Evolutionary conservation across 1,139 yeast species (phyloP).

Genomic region (Yamadazyma oceani): DNA sequence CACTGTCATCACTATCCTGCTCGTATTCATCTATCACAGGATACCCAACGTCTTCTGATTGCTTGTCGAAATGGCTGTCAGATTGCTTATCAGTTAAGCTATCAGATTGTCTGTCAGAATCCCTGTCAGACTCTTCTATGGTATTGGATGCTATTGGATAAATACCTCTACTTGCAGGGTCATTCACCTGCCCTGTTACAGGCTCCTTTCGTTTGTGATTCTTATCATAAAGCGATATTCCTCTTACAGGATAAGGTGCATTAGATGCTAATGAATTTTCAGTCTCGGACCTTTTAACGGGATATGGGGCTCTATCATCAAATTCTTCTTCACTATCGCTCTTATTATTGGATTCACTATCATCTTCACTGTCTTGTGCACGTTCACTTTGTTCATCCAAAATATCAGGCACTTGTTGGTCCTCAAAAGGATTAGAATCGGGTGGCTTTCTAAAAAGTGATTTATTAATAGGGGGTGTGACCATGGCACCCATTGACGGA

Average conservation of each 20-base stretch:
- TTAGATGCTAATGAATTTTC: conserved; percentile 5
- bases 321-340: background rate
- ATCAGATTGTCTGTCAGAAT: too few relatives aligned
- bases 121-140: conserved; percentile 1
- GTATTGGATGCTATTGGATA: background rate
- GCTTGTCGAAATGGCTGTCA: too few relatives aligned
- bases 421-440: too few relatives aligned
- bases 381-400: too few relatives aligned
- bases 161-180: background rate
- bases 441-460: too few relatives aligned
- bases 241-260: conserved; percentile 30
- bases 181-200: background rate
- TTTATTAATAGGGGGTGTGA: too few relatives aligned
- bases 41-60: conserved; percentile 3
- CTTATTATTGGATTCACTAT: too few relatives aligned
- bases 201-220: background rate
- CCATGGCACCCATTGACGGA: too few relatives aligned
- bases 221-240: conserved; percentile 22
- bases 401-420: too few relatives aligned
- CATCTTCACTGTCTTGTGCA: too few relatives aligned
- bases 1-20: background rate
- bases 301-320: background rate
- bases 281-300: conserved; percentile 2
- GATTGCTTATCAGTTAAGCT: too few relatives aligned
- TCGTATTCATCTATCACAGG: conserved; percentile 7